A percentile compares a stretch with the other conserved stretches of the same genome.
Conservation (phyloP, 306 rosid species). For the Dryas alaskensis region DNA sequence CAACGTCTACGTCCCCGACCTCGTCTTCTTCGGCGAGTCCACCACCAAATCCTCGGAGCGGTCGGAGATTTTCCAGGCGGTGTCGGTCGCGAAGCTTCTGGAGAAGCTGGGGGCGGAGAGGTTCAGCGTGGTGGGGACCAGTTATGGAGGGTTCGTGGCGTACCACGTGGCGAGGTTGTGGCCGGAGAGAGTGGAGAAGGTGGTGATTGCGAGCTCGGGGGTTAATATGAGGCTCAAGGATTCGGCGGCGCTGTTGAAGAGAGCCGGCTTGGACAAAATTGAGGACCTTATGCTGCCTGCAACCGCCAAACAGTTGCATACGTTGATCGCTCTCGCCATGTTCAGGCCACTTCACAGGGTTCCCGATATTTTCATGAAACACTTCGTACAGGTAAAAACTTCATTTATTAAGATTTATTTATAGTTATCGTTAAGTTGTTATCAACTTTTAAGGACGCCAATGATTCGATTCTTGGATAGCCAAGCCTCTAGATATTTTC, state of each 20-base stretch:
- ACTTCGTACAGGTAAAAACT: conserved; percentile 47
- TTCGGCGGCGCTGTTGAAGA: conserved; percentile 43
- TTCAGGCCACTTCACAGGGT: conserved; percentile 18
- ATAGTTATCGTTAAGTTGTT: too few species aligned
- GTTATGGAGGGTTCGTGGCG: conserved; percentile 89
- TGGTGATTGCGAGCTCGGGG: conserved; percentile 86
- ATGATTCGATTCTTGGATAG: too few species aligned
- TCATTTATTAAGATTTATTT: too few species aligned
- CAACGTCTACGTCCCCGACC: conserved; percentile 77
- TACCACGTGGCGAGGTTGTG: conserved; percentile 58
- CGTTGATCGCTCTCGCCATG: conserved; percentile 43
- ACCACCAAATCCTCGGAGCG: conserved; percentile 51
- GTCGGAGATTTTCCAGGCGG: conserved; percentile 67
- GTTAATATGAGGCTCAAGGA: conserved; percentile 53
- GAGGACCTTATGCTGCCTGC: conserved; percentile 74
- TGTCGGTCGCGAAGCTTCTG: conserved; percentile 50
- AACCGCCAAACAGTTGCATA: conserved; percentile 51
- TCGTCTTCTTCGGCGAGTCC: conserved; percentile 76
- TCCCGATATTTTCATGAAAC: conserved; percentile 62
- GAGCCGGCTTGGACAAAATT: conserved; percentile 50
- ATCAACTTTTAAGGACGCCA: too few species aligned
- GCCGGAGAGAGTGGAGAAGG: conserved; percentile 70
- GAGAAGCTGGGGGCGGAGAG: conserved; percentile 44
- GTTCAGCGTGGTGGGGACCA: conserved; percentile 65
- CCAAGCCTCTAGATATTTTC: too few species aligned